Conservation (phyloP, 208 protist species). For the Blechomonas ayalai region DNA sequence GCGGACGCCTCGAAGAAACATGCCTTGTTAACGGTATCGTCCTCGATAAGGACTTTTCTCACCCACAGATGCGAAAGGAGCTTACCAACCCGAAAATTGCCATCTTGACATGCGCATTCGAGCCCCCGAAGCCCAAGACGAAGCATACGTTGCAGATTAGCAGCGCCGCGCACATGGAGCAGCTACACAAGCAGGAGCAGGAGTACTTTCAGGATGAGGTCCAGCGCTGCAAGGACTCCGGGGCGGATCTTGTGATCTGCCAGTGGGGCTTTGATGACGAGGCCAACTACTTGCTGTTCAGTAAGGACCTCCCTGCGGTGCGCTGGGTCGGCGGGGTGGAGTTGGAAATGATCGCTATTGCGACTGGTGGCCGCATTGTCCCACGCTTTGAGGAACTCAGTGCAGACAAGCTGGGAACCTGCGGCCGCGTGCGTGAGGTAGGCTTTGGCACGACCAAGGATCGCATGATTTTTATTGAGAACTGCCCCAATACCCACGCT, state of each 20-base stretch:
- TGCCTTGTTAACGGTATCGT: conserved; percentile 98
- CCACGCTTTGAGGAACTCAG: conserved; percentile 98
- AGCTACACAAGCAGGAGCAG: conserved; percentile 97
- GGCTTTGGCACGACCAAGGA: conserved; percentile 97
- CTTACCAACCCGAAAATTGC: conserved; percentile 98
- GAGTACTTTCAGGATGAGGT: conserved; percentile 96
- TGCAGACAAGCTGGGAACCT: conserved; percentile 96
- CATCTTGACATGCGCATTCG: conserved; percentile 99
- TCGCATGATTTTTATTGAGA: conserved; percentile 99
- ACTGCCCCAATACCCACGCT: conserved; percentile 96
- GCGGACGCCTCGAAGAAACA: conserved; percentile 97
- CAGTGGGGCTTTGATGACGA: conserved; percentile 99
- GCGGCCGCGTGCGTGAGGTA: conserved; percentile 85
- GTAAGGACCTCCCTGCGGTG: conserved; percentile 98
- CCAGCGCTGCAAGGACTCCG: conserved; percentile 93
- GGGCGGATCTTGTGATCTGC: conserved; percentile 98
- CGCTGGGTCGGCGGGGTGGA: conserved; percentile 99
- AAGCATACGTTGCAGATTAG: conserved; percentile 98
- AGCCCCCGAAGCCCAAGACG: conserved; percentile 99
- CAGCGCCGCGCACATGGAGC: conserved; percentile 91
- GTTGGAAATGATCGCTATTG: conserved; percentile 99
- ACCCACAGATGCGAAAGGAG: conserved; percentile 95
- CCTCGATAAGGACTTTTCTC: conserved; percentile 98
- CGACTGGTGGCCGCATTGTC: conserved; percentile 98
- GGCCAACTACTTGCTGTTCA: conserved; percentile 99